Conservation (phyloP, 78 protist genomes). For the Corallochytrium limacisporum region DNA sequence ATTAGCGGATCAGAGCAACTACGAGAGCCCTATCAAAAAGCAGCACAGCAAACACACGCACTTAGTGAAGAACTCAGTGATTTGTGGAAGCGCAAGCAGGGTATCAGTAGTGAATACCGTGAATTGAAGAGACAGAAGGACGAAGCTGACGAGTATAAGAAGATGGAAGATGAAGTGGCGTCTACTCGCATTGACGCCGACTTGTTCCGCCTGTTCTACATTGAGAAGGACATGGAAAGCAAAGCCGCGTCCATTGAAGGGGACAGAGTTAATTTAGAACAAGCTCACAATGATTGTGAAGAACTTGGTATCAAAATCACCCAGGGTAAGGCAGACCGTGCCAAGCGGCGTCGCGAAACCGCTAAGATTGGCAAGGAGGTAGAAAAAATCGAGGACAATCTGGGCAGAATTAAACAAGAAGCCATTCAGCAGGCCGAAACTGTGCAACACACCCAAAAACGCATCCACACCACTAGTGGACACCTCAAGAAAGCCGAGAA, state of each 20-base stretch:
- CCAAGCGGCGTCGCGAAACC: background rate
- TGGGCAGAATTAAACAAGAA: no score
- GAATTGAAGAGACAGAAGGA: slow-evolving; percentile 53
- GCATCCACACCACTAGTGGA: no score
- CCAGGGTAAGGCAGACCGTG: background rate
- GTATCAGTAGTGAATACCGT: slow-evolving; percentile 47
- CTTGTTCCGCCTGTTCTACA: slow-evolving; percentile 36
- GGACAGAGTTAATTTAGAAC: no score
- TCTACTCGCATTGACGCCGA: background rate
- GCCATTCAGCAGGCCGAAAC: no score
- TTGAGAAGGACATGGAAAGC: slow-evolving; percentile 8
- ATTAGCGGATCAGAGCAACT: slow-evolving; percentile 33
- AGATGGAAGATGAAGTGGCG: background rate
- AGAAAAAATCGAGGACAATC: background rate
- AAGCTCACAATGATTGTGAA: background rate
- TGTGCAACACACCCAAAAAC: no score
- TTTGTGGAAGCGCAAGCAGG: slow-evolving; percentile 22
- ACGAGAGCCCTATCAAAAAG: background rate
- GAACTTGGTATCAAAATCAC: no score
- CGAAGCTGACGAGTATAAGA: slow-evolving; percentile 62
- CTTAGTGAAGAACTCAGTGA: slow-evolving; percentile 30
- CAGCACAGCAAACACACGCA: background rate
- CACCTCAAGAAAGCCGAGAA: no score
- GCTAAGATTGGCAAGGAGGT: background rate
- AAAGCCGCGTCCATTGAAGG: no score